A percentile compares a stretch with the other conserved stretches of the same genome.
Conservation (phyloP, 495 filamentous ascomycete species). For the Trichoderma erinaceum region DNA sequence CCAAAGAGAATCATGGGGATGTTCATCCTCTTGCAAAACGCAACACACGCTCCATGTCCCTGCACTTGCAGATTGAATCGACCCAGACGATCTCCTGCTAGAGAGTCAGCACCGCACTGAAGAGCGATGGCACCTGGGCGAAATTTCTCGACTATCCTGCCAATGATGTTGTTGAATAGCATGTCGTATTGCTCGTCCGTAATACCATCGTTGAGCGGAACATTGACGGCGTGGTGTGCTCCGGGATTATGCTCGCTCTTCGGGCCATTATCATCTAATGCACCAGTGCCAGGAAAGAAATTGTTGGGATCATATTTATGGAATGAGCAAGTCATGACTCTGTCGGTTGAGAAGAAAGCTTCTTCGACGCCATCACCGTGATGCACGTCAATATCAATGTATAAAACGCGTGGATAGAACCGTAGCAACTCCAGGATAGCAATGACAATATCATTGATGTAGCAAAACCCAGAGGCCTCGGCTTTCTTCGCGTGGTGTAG, state of each 20-base stretch:
- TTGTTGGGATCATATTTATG: conserved; percentile 88
- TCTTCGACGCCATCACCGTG: conserved; percentile 98
- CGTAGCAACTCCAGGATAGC: conserved; percentile 94
- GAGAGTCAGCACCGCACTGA: conserved; percentile 92
- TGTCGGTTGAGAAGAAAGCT: conserved; percentile 94
- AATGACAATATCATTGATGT: conserved; percentile 97
- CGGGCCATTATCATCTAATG: conserved; percentile 83
- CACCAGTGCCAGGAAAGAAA: conserved; percentile 95
- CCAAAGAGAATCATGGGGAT: conserved; percentile 85
- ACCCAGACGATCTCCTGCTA: conserved; percentile 87
- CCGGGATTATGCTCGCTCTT: conserved; percentile 78
- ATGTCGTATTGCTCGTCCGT: conserved; percentile 84
- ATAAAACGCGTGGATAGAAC: conserved; percentile 87
- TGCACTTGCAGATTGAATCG: conserved; percentile 95
- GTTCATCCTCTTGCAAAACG: conserved; percentile 69
- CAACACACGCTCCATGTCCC: conserved; percentile 87
- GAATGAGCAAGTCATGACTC: conserved; percentile 97
- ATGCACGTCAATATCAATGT: conserved; percentile 98
- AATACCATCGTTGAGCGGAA: conserved; percentile 91
- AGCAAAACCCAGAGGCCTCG: conserved; percentile 96
- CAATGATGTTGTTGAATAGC: conserved; percentile 78
- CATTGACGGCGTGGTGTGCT: conserved; percentile 93
- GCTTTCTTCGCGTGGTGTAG: conserved; percentile 97
- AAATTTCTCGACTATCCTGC: conserved; percentile 67
- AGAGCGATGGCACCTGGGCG: conserved; percentile 83